phyloP scores from a whole-genome alignment of 192 early-diverging fungal genomes.

The Chytriomyces sp. region DNA sequence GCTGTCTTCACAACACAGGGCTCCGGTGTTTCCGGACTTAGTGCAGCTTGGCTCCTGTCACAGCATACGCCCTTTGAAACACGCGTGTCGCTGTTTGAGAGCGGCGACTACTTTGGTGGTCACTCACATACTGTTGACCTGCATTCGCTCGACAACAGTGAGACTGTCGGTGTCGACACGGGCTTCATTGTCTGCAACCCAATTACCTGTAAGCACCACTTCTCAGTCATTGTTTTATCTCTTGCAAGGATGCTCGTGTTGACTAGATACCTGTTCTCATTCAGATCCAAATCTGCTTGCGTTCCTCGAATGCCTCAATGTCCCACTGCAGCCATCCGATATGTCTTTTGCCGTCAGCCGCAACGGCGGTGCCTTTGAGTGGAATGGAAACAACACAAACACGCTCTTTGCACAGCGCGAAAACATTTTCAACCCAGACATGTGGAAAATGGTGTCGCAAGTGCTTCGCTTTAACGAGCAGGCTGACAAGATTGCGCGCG shows the following conservation, averaged over 20 bases:
- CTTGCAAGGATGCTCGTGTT: not conserved
- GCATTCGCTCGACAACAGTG: conserved; percentile 28
- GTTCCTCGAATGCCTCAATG: conserved; percentile 51
- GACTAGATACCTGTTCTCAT: not conserved
- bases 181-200: conserved; percentile 73
- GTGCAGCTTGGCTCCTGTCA: conserved; percentile 62
- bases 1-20: not conserved
- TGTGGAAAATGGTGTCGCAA: conserved; percentile 64
- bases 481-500: conserved; percentile 54
- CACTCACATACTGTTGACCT: conserved; percentile 70
- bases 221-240: not conserved
- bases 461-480: conserved; percentile 60
- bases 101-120: conserved; percentile 59
- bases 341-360: conserved; percentile 71
- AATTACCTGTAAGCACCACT: conserved; percentile 46
- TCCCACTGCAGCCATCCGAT: conserved; percentile 50
- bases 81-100: conserved; percentile 58
- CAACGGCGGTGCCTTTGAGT: conserved; percentile 66
- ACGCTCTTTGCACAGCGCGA: conserved; percentile 61
- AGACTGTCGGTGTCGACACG: conserved; percentile 63
- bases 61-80: conserved; percentile 34
- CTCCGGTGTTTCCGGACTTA: conserved; percentile 53
- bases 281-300: conserved; percentile 63
- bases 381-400: conserved; percentile 61
- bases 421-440: conserved; percentile 48